These are phyloP conservation scores for Saturnispora besseyi DNA, from an alignment of 805 yeast species.

Conservation along the genomic window DNA sequence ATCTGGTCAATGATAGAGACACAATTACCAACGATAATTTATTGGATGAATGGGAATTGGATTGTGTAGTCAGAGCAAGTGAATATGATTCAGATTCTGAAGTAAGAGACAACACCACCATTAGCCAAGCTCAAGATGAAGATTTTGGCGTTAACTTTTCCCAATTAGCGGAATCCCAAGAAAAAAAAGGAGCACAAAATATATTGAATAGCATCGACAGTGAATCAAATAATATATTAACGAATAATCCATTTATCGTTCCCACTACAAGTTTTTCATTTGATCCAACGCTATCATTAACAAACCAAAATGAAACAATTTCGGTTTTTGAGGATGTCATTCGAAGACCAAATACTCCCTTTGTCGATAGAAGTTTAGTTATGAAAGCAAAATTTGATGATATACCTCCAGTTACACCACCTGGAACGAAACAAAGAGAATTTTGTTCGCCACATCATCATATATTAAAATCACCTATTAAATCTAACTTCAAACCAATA, in stretches of 20 bases:
- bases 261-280: constrained; percentile 1
- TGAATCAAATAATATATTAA: background rate
- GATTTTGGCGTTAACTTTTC: constrained; percentile 15
- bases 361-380: background rate
- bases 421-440: background rate
- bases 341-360: background rate
- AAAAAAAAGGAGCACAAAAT: background rate
- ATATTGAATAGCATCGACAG: background rate
- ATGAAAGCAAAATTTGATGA: background rate
- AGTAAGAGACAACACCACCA: constrained; percentile 3
- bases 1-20: constrained; percentile 3
- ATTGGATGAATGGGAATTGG: constrained; percentile 11
- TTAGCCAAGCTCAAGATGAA: constrained; percentile 17
- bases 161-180: constrained; percentile 1
- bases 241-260: background rate
- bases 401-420: background rate
- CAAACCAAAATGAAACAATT: constrained; percentile 1
- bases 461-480: constrained; percentile 20
- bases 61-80: constrained; percentile 15
- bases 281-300: constrained; percentile 2
- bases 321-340: constrained; percentile 1
- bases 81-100: constrained; percentile 12
- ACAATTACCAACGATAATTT: constrained; percentile 13
- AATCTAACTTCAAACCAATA: constrained; percentile 27
- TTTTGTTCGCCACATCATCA: constrained; percentile 33